Conservation (phyloP, 2,329 filamentous ascomycete genomes). For the Pseudogymnoascus sp. region DNA sequence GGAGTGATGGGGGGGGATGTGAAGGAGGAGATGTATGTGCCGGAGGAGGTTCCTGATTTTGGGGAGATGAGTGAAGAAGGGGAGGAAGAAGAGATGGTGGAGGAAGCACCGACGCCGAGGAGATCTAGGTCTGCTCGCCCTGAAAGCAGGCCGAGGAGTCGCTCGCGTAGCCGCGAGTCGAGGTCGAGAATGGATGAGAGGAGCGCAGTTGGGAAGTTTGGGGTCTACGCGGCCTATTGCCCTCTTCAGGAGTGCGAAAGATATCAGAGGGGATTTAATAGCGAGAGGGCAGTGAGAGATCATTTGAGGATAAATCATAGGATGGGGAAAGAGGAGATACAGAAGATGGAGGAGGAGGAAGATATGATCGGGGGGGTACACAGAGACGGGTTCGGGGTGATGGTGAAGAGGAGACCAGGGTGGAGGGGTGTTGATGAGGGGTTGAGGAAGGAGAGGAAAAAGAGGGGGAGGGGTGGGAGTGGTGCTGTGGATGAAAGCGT, state of each 20-base stretch:
- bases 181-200: neutral
- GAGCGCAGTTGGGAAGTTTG: neutral
- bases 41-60: conserved; percentile 15
- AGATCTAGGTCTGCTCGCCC: neutral
- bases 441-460: conserved; percentile 1
- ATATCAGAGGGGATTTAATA: conserved; percentile 29
- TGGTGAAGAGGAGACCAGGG: conserved; percentile 42
- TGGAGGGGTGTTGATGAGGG: conserved; percentile 38
- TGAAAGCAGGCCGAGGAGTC: conserved; percentile 5
- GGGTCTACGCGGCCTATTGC: neutral
- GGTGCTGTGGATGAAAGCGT: neutral
- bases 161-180: neutral
- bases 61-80: neutral
- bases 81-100: neutral
- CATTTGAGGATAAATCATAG: conserved; percentile 41
- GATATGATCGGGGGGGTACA: conserved; percentile 58
- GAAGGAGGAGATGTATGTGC: conserved; percentile 19
- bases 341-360: conserved; percentile 39
- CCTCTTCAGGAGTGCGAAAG: neutral
- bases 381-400: conserved; percentile 58
- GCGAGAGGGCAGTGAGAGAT: conserved; percentile 31
- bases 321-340: conserved; percentile 13
- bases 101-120: neutral
- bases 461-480: neutral
- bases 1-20: conserved; percentile 19